phyloP scores from a whole-genome alignment of 2,329 filamentous ascomycete species.

The Neurospora sp. region DNA sequence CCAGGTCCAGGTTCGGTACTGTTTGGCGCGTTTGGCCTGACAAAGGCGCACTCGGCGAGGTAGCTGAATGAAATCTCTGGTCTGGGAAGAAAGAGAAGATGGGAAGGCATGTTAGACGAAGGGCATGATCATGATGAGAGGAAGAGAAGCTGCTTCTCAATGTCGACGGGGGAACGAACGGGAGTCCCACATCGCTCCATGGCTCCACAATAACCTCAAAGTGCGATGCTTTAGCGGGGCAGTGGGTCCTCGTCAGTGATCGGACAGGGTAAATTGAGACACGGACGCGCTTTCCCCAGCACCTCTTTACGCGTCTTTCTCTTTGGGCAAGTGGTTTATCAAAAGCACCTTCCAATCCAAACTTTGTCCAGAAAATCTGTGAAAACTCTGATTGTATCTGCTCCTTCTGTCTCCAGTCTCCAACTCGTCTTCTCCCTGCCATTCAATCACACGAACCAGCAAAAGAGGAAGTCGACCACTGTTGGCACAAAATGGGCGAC shows the following conservation, averaged over 20 bases:
- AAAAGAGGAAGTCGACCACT: not conserved
- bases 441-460: not conserved
- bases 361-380: not conserved
- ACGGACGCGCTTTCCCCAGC: slow-evolving; percentile 13
- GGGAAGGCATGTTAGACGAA: too few species aligned
- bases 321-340: not conserved
- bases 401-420: not conserved
- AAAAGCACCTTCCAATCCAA: not conserved
- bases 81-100: too few species aligned
- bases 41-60: not conserved
- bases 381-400: not conserved
- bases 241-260: not conserved
- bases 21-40: not conserved
- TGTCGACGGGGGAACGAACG: not conserved
- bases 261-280: not conserved
- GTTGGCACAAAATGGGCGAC: slow-evolving; percentile 18
- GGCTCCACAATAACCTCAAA: not conserved
- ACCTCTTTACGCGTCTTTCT: slow-evolving; percentile 14
- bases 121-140: too few species aligned
- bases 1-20: not conserved
- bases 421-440: not conserved
- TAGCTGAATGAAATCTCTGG: not conserved
- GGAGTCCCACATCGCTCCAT: not conserved
- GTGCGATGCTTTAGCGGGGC: not conserved
- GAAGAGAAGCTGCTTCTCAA: not conserved